phyloP scores from a whole-genome alignment of 2,329 filamentous ascomycete genomes.

The Aspergillus arachidicola region DNA sequence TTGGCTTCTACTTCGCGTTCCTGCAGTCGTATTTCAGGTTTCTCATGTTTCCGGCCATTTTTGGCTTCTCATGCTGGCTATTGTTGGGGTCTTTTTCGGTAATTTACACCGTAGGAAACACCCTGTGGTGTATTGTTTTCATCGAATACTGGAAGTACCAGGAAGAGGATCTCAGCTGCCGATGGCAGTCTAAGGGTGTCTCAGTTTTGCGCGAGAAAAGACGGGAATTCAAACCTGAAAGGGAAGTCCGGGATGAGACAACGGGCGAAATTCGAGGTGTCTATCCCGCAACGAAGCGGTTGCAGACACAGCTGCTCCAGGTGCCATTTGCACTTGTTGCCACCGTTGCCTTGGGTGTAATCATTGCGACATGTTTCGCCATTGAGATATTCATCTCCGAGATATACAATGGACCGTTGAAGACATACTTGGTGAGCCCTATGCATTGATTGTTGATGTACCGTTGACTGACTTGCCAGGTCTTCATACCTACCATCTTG shows the following conservation, averaged over 20 bases:
- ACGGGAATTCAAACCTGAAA: constrained; percentile 77
- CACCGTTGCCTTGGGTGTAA: constrained; percentile 71
- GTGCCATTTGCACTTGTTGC: constrained; percentile 85
- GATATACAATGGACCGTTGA: constrained; percentile 88
- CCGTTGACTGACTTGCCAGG: constrained; percentile 49
- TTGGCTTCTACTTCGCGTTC: constrained; percentile 96
- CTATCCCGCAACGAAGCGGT: constrained; percentile 75
- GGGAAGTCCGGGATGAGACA: constrained; percentile 73
- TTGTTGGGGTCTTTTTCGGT: constrained; percentile 82
- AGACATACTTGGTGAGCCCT: constrained; percentile 72
- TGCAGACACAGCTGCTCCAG: constrained; percentile 82
- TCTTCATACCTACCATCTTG: constrained; percentile 86
- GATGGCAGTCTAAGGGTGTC: constrained; percentile 88
- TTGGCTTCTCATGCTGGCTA: constrained; percentile 79
- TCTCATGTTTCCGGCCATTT: constrained; percentile 75
- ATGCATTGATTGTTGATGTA: constrained; percentile 3
- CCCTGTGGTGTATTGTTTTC: constrained; percentile 84
- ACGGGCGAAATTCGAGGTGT: constrained; percentile 79
- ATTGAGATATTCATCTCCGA: constrained; percentile 98
- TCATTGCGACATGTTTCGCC: constrained; percentile 87
- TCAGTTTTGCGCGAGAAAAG: constrained; percentile 78
- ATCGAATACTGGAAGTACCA: constrained; percentile 97
- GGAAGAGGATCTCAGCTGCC: constrained; percentile 81
- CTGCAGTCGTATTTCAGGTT: constrained; percentile 92
- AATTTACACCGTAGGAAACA: constrained; percentile 77